Conservation (phyloP, 2,329 filamentous ascomycete species). For the Penicillium sp. region DNA sequence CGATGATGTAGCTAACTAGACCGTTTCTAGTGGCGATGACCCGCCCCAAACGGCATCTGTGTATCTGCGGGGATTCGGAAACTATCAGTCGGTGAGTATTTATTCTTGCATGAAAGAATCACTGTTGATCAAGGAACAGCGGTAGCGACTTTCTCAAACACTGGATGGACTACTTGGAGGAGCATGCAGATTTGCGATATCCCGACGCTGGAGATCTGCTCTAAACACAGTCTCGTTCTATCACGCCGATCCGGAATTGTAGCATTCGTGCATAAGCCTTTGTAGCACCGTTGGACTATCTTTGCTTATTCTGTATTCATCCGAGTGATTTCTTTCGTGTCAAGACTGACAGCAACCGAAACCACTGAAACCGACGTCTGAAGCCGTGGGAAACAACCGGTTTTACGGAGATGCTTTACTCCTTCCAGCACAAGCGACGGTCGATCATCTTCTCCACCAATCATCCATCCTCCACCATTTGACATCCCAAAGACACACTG, state of each 20-base stretch:
- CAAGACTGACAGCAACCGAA: too few relatives aligned
- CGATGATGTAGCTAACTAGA: conserved; percentile 8
- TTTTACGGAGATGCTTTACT: conserved; percentile 14
- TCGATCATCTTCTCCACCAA: background rate
- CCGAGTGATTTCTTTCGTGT: too few relatives aligned
- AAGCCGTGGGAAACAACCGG: too few relatives aligned
- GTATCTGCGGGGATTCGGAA: conserved; percentile 88
- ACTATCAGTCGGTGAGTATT: conserved; percentile 74
- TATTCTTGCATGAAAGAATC: background rate
- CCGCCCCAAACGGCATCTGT: conserved; percentile 80
- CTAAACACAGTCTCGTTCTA: conserved; percentile 11
- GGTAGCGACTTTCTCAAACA: conserved; percentile 77
- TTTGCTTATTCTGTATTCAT: background rate
- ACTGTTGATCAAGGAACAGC: conserved; percentile 43
- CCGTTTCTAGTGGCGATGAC: conserved; percentile 79
- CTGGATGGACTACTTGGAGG: conserved; percentile 90
- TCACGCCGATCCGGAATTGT: background rate
- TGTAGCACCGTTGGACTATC: background rate
- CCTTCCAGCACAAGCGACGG: conserved; percentile 7
- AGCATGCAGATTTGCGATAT: conserved; percentile 83
- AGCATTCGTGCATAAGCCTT: background rate
- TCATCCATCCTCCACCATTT: background rate
- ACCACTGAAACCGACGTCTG: too few relatives aligned
- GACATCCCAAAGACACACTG: background rate
- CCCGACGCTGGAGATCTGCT: conserved; percentile 54